Evolutionary conservation across 2,329 filamentous ascomycete species (phyloP), one percentile per base, ranked within the genome.

Genomic region (Penicillium decumbens): DNA sequence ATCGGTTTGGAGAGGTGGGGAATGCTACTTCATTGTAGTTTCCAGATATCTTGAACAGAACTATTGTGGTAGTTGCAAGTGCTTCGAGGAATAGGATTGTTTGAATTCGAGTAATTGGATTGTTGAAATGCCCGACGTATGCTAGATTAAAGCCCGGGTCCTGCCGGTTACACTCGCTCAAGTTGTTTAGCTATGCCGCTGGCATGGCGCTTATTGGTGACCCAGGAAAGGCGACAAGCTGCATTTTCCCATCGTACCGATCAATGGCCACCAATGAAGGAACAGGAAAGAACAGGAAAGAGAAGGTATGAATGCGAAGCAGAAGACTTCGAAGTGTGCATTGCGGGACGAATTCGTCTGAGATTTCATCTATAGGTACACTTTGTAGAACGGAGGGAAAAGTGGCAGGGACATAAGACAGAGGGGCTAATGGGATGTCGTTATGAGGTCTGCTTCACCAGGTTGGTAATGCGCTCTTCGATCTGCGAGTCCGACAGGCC

Each of bases 401-500:
- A 41, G 47, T 58, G 58, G 51, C 45, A 61, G 55, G 57, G 56
- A 61, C 49, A 65, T 63, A 55, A 55, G 43, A 56, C 45, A 51
- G 49, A 7, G 41, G 33, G 37, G 50, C 51, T 41, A 43, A 42
- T 45, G 41, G 41, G 49, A 41, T 51, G 41, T 53, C 51, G 46
- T 61, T 69, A 70, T 65, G 64, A 68, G 53, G 63, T 60, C 54
- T 69, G 71, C 69, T 84, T 82, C 47, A 86, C 83, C 54, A 88
- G 69, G 44, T 75, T 74, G 48, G 82, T 80, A 58, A 88, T 77
- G 69, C 80, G 82, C 57, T 81, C 79, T 72, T 88, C 85, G 55
- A 89, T 87, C 60, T 83, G 79, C 70, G 86, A 81, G 68, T 86
- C 83, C 61, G 84, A 80, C 63, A 88, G 71, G 54, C 83, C 83